Conservation (phyloP, 768 basidiomycete genomes). For the Brasilioporus rufonigricans region DNA sequence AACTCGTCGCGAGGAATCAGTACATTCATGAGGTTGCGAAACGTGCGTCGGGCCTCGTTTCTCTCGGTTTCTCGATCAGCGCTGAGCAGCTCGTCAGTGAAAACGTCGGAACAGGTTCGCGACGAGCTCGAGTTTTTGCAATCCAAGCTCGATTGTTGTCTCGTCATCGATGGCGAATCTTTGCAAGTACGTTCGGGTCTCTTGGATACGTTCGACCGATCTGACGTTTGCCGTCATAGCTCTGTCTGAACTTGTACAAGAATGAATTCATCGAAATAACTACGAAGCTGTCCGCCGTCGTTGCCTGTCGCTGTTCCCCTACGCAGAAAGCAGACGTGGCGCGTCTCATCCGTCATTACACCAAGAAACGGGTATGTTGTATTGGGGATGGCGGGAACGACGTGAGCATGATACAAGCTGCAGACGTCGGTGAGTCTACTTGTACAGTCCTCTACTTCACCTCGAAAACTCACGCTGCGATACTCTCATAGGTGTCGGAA, state of each 20-base stretch:
- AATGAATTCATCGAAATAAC: constrained; percentile 95
- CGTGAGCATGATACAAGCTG: constrained; percentile 99
- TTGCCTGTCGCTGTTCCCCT: constrained; percentile 96
- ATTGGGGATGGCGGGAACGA: constrained; percentile 99
- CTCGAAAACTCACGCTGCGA: background rate
- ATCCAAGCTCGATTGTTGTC: constrained; percentile 93
- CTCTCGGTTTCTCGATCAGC: background rate
- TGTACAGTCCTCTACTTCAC: background rate
- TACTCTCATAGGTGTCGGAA: constrained; percentile 79
- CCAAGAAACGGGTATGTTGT: constrained; percentile 95
- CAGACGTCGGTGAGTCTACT: constrained; percentile 82
- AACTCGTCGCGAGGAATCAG: constrained; percentile 92
- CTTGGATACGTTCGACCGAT: background rate
- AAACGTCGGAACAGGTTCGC: constrained; percentile 76
- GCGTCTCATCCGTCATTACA: constrained; percentile 83
- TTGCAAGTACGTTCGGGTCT: constrained; percentile 60
- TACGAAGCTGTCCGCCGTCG: constrained; percentile 93
- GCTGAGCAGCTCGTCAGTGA: constrained; percentile 52
- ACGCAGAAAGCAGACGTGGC: constrained; percentile 99
- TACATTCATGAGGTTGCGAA: constrained; percentile 97
- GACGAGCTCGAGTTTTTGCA: constrained; percentile 92
- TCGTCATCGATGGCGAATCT: constrained; percentile 98
- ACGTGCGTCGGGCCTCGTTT: constrained; percentile 41
- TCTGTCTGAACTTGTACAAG: constrained; percentile 87
- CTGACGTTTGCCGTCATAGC: constrained; percentile 41